Conservation (phyloP, 306 rosid species). For the Crataegus laevigata region DNA sequence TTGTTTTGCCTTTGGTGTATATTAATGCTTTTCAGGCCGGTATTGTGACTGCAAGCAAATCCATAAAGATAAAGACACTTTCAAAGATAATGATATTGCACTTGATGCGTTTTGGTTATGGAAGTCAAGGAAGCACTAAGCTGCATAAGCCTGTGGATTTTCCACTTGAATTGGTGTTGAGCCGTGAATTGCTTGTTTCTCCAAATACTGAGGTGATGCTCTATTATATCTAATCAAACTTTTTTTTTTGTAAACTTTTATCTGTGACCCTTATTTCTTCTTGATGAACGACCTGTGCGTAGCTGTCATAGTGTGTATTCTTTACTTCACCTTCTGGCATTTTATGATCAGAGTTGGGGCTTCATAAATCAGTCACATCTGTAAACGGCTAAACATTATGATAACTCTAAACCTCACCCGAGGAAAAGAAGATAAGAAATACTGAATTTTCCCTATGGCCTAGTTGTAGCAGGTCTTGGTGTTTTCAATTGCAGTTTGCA, state of each 20-base stretch:
- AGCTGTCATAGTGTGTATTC: too few species aligned
- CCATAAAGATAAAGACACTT: slow-evolving; percentile 63
- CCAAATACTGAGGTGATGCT: slow-evolving; percentile 52
- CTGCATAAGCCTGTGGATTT: slow-evolving; percentile 77
- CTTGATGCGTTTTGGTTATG: slow-evolving; percentile 86
- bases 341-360: neutral
- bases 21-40: slow-evolving; percentile 49
- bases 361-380: neutral
- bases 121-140: slow-evolving; percentile 97
- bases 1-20: neutral
- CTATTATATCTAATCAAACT: neutral
- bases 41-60: slow-evolving; percentile 70
- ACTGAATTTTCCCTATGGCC: neutral
- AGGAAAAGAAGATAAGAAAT: neutral
- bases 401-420: neutral
- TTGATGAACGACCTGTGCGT: neutral
- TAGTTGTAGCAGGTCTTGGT: too few species aligned
- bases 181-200: slow-evolving; percentile 70
- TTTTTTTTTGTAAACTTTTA: neutral
- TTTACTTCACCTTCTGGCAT: neutral
- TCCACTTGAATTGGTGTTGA: slow-evolving; percentile 67
- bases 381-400: neutral
- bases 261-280: neutral
- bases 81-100: slow-evolving; percentile 90
- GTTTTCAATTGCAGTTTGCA: neutral